Conservation (phyloP, 805 yeast genomes). For the Candida silvicultrix region DNA sequence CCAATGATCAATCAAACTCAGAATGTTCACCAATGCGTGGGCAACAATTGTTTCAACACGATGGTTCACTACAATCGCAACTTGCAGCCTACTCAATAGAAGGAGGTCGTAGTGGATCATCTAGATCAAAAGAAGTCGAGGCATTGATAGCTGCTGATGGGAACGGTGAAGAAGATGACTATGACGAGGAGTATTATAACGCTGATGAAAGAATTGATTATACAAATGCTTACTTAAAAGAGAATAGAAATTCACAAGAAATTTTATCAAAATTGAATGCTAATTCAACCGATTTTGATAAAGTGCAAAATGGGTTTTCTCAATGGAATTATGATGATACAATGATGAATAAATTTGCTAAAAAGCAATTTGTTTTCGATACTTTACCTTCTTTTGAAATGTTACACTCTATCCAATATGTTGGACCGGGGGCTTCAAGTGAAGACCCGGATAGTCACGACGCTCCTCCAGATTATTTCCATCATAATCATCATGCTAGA, state of each 20-base stretch:
- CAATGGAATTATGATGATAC: neutral
- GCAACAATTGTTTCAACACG: neutral
- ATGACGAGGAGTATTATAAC: neutral
- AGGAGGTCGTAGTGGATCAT: neutral
- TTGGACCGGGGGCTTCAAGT: constrained; percentile 28
- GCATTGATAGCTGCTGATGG: neutral
- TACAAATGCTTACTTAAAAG: neutral
- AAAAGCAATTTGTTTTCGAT: constrained; percentile 20
- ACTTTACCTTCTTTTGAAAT: constrained; percentile 41
- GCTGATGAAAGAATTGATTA: neutral
- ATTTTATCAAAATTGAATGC: neutral
- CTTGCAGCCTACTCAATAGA: neutral
- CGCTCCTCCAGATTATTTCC: constrained; percentile 19
- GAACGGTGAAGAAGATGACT: neutral
- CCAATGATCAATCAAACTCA: neutral
- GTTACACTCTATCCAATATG: constrained; percentile 35
- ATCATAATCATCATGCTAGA: neutral
- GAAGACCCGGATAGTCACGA: constrained; percentile 22
- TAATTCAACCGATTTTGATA: neutral
- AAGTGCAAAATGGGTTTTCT: neutral
- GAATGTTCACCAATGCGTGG: neutral
- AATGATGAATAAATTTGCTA: neutral
- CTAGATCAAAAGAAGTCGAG: neutral
- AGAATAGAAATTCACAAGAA: neutral
- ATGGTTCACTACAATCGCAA: neutral